Conservation (phyloP, 2,329 filamentous ascomycete species). For the Aspergillus sp. region DNA sequence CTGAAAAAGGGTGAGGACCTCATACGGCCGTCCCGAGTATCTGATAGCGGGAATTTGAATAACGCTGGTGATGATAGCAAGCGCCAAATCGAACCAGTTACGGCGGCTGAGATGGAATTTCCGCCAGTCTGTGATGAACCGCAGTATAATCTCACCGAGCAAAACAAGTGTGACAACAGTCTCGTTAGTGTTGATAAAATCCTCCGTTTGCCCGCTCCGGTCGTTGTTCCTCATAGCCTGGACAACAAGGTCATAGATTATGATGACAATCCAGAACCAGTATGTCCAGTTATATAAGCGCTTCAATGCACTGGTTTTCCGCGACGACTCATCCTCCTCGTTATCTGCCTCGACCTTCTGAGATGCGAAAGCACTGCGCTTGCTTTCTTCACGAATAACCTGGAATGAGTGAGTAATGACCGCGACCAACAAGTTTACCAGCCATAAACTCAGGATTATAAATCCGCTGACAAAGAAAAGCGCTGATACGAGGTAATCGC, state of each 20-base stretch:
- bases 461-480: constrained; percentile 73
- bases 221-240: constrained; percentile 74
- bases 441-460: constrained; percentile 92
- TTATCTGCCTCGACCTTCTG: constrained; percentile 59
- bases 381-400: constrained; percentile 95
- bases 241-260: constrained; percentile 74
- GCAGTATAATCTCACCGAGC: constrained; percentile 76
- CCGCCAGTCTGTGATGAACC: constrained; percentile 77
- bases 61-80: constrained; percentile 78
- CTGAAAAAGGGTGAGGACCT: constrained; percentile 90
- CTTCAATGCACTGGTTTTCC: constrained; percentile 57
- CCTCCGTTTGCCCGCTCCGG: constrained; percentile 64
- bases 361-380: constrained; percentile 85
- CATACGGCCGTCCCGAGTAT: constrained; percentile 69
- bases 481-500: constrained; percentile 83
- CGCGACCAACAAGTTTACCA: constrained; percentile 90
- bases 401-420: constrained; percentile 99
- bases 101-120: constrained; percentile 70
- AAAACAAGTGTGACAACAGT: constrained; percentile 74
- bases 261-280: constrained; percentile 76
- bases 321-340: constrained; percentile 35
- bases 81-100: constrained; percentile 76
- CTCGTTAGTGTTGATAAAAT: constrained; percentile 72
- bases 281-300: constrained; percentile 70
- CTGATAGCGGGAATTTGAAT: constrained; percentile 84